Base-by-base conservation (phyloP, 805 yeast genomes). In the Sungouiella thailandica region DNA sequence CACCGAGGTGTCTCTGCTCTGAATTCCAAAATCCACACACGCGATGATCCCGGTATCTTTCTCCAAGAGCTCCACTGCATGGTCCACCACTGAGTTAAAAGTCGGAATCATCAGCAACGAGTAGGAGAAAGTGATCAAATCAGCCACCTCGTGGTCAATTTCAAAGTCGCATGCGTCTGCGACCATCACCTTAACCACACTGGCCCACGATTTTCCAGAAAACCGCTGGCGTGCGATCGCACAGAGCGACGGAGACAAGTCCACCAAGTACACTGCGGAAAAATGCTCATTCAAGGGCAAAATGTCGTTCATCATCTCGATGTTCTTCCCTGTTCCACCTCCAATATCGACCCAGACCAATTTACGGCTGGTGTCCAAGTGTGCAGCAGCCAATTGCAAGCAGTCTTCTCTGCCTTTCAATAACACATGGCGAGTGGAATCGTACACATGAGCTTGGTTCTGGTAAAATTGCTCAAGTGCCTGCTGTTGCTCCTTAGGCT, bases 51-150 rank as follows among this genome's bases (percentile, higher is more conserved):
- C 90, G 32, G 64, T 55, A 23, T 66, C 62, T 33, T 70, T 70
- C 37, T 74, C 67, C 45, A 84, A 58, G 32, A 70, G 52, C 12
- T 63, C 53, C 24, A 64, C 70, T 8, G 82, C 80, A 47, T 79
- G 79, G 53, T 85, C 94, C 42, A 84, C 66, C 8, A 86, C 83
- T 8, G 89, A 78, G 57, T 83, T 82, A 57, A 79, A 85, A 25
- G 84, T 68, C 28, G 95, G 94, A 49, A 84, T 84, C 95, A 84
- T 84, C 13, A 90, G 82, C 37, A 84, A 68, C 1, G 90, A 82
- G 59, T 84, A 84, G 6, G 89, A 81, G 53, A 83, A 80, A 7
- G 94, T 82, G 45, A 84, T 68, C 41, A 84, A 63, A 49, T 85
- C 88, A n/a, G 83, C 89, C 17, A 57, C 50, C 14, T 52, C 53